Percentiles rank a stretch among this genome's conserved stretches.
Conservation (phyloP, 129 eudicot species). For the Arctium lappa region DNA sequence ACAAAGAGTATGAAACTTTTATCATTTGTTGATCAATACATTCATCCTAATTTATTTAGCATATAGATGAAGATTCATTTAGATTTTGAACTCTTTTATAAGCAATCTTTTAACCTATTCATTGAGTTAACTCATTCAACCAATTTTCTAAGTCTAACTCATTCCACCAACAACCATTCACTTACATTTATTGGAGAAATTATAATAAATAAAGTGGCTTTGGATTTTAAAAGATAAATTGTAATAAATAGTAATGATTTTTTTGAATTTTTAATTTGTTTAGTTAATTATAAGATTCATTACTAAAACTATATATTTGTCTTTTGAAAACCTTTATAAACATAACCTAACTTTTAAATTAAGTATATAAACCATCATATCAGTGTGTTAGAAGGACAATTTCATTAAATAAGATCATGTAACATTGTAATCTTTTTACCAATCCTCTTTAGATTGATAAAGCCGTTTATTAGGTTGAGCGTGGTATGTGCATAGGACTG, state of each 20-base stretch:
- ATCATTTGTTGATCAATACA: not conserved
- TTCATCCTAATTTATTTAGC: not conserved
- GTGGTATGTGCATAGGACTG: too few species aligned
- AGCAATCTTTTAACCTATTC: not conserved
- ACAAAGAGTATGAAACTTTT: not conserved
- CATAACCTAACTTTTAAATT: not conserved
- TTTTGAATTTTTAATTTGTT: too few species aligned
- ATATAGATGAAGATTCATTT: not conserved
- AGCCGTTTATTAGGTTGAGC: too few species aligned
- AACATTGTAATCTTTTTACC: not conserved
- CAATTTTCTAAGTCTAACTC: not conserved
- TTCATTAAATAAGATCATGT: not conserved
- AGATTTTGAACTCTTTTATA: not conserved
- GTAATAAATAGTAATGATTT: not conserved
- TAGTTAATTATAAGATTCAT: not conserved
- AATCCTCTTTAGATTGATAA: too few species aligned
- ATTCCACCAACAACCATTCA: not conserved
- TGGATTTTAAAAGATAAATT: too few species aligned
- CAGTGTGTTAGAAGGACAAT: not conserved
- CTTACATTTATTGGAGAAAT: too few species aligned
- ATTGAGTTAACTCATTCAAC: not conserved
- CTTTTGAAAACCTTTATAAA: not conserved
- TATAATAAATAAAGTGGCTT: too few species aligned
- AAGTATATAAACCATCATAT: too few species aligned
- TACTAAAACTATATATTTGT: not conserved